Evolutionary conservation across 1,284 basidiomycete species (phyloP).

Genomic region (Leccinum fuscescens): DNA sequence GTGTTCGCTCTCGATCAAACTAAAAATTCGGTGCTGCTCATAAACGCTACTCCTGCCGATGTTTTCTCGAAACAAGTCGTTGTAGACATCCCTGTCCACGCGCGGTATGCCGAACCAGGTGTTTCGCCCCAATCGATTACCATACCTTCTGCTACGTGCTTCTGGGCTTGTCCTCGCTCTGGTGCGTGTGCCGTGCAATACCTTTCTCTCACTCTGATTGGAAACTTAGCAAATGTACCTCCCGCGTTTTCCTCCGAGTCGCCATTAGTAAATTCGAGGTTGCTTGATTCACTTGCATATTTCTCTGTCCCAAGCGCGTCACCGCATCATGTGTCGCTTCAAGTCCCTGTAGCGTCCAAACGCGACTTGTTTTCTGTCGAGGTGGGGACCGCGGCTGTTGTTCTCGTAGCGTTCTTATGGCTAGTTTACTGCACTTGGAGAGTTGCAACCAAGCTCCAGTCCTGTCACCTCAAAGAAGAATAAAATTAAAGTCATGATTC

Average conservation of each 20-base stretch:
- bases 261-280: conserved; percentile 20
- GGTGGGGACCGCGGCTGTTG: conserved; percentile 22
- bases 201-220: conserved; percentile 4
- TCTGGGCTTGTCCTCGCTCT: conserved; percentile 30
- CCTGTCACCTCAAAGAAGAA: conserved; percentile 27
- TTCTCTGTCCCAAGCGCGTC: conserved; percentile 20
- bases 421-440: conserved; percentile 21
- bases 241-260: conserved; percentile 10
- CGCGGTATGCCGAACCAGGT: conserved; percentile 29
- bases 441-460: conserved; percentile 18
- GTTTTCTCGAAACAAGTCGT: conserved; percentile 3
- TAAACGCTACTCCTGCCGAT: conserved; percentile 17
- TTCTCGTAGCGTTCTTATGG: conserved; percentile 31
- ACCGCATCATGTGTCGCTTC: conserved; percentile 9
- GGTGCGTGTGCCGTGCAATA: conserved; percentile 15
- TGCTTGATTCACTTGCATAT: conserved; percentile 18
- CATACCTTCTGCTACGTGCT: conserved; percentile 25
- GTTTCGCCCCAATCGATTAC: conserved; percentile 13
- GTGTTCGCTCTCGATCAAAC: conserved; percentile 30
- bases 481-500: conserved; percentile 10
- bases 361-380: conserved; percentile 26
- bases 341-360: conserved; percentile 27
- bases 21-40: conserved; percentile 20
- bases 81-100: conserved; percentile 30
- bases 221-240: conserved; percentile 8